Percentiles rank a stretch among this genome's conserved stretches.
Conservation (phyloP, 2,329 filamentous ascomycete genomes). For the Neodidymelliopsis sp. region DNA sequence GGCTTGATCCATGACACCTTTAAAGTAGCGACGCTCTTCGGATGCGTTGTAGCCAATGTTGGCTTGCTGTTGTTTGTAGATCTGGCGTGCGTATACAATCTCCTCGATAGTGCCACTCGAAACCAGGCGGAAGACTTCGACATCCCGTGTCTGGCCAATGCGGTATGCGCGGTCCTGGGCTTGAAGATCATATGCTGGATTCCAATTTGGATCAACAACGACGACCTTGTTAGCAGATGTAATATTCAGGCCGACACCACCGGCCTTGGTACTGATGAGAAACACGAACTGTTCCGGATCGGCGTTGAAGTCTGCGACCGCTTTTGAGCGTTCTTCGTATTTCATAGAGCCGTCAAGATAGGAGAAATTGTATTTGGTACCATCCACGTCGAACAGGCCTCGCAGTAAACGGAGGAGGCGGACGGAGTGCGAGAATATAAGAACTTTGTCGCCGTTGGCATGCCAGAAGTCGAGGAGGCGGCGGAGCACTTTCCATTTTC, state of each 20-base stretch:
- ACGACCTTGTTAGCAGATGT: constrained; percentile 98
- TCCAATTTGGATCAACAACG: constrained; percentile 97
- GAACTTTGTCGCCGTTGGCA: constrained; percentile 86
- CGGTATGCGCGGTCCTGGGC: constrained; percentile 96
- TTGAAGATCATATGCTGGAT: constrained; percentile 91
- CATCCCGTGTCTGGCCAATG: constrained; percentile 90
- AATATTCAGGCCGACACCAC: constrained; percentile 94
- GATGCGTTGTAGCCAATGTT: constrained; percentile 97
- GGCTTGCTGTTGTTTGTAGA: constrained; percentile 98
- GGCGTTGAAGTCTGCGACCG: constrained; percentile 90
- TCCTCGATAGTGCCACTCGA: constrained; percentile 94
- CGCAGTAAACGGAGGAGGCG: constrained; percentile 83
- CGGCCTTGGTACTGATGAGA: constrained; percentile 91
- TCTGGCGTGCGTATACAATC: constrained; percentile 94
- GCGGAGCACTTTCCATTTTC: constrained; percentile 93
- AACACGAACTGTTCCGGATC: constrained; percentile 91
- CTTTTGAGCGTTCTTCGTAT: constrained; percentile 81
- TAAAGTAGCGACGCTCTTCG: constrained; percentile 92
- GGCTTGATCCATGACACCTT: constrained; percentile 85
- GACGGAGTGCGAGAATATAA: constrained; percentile 94
- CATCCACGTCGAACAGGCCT: constrained; percentile 82
- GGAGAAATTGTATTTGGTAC: constrained; percentile 80
- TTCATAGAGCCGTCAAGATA: constrained; percentile 87
- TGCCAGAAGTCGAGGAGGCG: constrained; percentile 92
- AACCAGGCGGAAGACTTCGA: constrained; percentile 93